These are phyloP conservation scores for Toxicodendron radicans DNA, from an alignment of 345 rosid genomes.

Conservation along the genomic window DNA sequence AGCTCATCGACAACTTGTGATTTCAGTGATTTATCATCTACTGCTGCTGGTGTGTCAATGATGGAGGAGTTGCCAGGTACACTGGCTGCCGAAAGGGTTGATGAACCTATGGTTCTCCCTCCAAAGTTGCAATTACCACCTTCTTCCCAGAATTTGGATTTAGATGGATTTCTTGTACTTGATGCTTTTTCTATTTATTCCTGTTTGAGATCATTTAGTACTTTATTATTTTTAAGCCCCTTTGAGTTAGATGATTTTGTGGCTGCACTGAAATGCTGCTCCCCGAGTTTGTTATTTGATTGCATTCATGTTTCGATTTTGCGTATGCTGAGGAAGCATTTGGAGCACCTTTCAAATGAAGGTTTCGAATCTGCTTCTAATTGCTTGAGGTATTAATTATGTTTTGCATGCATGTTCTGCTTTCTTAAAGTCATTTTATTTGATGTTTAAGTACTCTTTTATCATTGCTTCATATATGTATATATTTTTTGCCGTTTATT, in stretches of 20 bases:
- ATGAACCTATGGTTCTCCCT: conserved; percentile 48
- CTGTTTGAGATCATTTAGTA: conserved; percentile 86
- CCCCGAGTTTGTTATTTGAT: conserved; percentile 67
- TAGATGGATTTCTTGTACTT: conserved; percentile 61
- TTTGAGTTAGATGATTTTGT: conserved; percentile 89
- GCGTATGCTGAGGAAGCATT: conserved; percentile 67
- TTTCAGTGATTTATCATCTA: conserved; percentile 43
- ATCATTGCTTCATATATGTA: conserved; percentile 19
- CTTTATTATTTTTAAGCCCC: conserved; percentile 82
- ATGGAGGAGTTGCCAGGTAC: conserved; percentile 51
- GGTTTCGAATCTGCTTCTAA: conserved; percentile 76
- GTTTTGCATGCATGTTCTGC: conserved; percentile 8
- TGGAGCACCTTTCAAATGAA: conserved; percentile 73
- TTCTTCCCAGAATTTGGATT: conserved; percentile 57
- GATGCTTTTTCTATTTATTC: conserved; percentile 77
- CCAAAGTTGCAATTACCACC: conserved; percentile 72
- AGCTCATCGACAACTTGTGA: conserved; percentile 24
- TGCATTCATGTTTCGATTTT: conserved; percentile 80
- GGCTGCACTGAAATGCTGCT: conserved; percentile 56
- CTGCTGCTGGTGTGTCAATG: conserved; percentile 53
- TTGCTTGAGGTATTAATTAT: conserved; percentile 78
- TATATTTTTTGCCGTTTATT: conserved; percentile 24
- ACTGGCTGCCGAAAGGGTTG: conserved; percentile 27
- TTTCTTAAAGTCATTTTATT: neutral
- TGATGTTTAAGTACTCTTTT: conserved; percentile 12